Conservation (phyloP, 1,284 basidiomycete species). For the Phenoliferia sp. region DNA sequence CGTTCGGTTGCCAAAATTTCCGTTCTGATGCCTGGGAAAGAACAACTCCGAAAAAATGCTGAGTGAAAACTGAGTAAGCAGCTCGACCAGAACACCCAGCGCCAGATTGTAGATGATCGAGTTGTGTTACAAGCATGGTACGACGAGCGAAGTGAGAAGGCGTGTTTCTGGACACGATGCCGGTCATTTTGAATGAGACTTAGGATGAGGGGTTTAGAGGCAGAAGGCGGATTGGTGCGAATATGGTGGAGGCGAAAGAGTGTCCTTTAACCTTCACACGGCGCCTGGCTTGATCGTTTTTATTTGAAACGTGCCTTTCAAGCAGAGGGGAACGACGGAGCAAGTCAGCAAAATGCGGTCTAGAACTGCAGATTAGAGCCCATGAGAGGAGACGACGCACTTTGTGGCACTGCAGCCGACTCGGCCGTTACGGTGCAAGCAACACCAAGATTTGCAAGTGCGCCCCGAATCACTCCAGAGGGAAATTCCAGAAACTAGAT, state of each 20-base stretch:
- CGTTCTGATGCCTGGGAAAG: too few relatives aligned
- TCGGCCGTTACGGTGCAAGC: slow-evolving; percentile 27
- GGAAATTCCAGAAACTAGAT: slow-evolving; percentile 32
- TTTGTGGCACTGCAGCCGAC: slow-evolving; percentile 15
- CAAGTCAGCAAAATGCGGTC: too few relatives aligned
- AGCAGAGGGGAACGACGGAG: too few relatives aligned
- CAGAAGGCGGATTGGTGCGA: too few relatives aligned
- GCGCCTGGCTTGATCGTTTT: slow-evolving; percentile 13
- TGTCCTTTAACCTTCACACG: neutral
- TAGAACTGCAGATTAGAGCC: too few relatives aligned
- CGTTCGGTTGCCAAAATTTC: too few relatives aligned
- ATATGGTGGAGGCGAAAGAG: neutral
- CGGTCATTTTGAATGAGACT: neutral
- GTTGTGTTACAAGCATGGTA: neutral
- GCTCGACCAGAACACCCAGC: too few relatives aligned
- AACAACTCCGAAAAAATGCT: too few relatives aligned
- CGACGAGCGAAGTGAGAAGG: neutral
- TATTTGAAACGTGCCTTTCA: slow-evolving; percentile 27
- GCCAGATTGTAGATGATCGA: too few relatives aligned
- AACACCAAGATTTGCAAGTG: slow-evolving; percentile 33
- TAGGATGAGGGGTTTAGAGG: too few relatives aligned
- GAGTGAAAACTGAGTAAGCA: too few relatives aligned
- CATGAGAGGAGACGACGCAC: too few relatives aligned
- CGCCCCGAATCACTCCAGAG: slow-evolving; percentile 30
- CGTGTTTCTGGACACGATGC: neutral